These are phyloP conservation scores for Effrenium voratum DNA, from an alignment of 73 alveolate species.

Conservation along the genomic window DNA sequence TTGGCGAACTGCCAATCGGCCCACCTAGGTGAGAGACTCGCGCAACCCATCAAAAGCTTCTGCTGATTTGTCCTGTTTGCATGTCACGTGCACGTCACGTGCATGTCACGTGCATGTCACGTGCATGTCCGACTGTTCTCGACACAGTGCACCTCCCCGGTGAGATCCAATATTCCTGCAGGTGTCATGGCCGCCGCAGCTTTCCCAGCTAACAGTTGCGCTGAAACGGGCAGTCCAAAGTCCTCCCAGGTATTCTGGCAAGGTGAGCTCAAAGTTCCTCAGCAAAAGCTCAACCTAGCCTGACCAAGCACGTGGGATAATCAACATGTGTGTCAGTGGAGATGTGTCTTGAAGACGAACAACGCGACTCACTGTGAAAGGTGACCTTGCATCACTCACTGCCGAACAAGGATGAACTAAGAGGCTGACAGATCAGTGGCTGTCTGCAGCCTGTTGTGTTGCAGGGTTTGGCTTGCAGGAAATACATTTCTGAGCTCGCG, in stretches of 20 bases:
- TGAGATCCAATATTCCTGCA: slow-evolving; percentile 49
- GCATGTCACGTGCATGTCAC: background rate
- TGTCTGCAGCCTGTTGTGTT: background rate
- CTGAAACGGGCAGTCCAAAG: background rate
- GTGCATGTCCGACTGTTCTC: background rate
- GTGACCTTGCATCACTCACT: too few relatives aligned
- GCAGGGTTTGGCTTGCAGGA: too few relatives aligned
- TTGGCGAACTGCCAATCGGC: slow-evolving; percentile 70
- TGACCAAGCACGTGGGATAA: too few relatives aligned
- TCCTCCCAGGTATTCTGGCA: slow-evolving; percentile 85
- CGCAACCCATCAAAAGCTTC: too few relatives aligned
- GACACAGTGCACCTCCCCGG: slow-evolving; percentile 40
- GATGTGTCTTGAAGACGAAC: too few relatives aligned
- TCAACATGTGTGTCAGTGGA: too few relatives aligned
- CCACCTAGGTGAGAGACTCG: too few relatives aligned
- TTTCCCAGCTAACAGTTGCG: background rate
- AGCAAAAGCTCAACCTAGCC: too few relatives aligned
- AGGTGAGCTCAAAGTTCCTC: slow-evolving; percentile 69
- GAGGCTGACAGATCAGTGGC: background rate
- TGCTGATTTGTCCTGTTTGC: background rate
- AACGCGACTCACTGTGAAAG: too few relatives aligned
- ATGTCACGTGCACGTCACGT: background rate
- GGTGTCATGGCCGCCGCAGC: background rate
- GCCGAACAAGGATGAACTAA: too few relatives aligned
- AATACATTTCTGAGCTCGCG: too few relatives aligned